Conservation (phyloP, 2,329 filamentous ascomycete genomes). For the Polychaeton citri region DNA sequence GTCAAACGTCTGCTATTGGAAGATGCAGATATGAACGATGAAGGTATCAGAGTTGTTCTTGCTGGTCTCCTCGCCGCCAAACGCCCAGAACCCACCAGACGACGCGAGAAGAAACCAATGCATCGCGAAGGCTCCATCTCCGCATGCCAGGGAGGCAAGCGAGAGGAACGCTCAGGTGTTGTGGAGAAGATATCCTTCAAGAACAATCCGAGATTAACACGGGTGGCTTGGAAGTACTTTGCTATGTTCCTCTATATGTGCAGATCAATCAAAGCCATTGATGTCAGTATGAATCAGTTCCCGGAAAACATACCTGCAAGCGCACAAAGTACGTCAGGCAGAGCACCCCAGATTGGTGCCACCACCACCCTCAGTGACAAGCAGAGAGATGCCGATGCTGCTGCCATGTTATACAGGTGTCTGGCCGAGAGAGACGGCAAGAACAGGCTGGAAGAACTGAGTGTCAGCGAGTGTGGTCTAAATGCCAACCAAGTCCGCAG, state of each 20-base stretch:
- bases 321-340: constrained; percentile 9
- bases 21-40: constrained; percentile 75
- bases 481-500: constrained; percentile 56
- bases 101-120: constrained; percentile 15
- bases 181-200: constrained; percentile 80
- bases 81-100: constrained; percentile 37
- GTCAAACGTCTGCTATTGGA: constrained; percentile 77
- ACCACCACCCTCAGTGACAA: constrained; percentile 14
- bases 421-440: constrained; percentile 66
- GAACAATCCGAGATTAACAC: constrained; percentile 72
- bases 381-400: constrained; percentile 35
- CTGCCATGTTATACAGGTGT: constrained; percentile 58
- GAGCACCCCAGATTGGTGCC: constrained; percentile 7
- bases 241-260: constrained; percentile 84
- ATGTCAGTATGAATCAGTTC: constrained; percentile 74
- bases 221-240: constrained; percentile 83
- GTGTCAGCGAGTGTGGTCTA: constrained; percentile 67
- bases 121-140: constrained; percentile 9
- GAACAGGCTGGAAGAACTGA: constrained; percentile 64
- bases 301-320: constrained; percentile 34
- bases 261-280: constrained; percentile 69
- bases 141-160: neutral
- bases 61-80: constrained; percentile 75
- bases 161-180: constrained; percentile 48
- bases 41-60: constrained; percentile 73